phyloP scores from a whole-genome alignment of 768 basidiomycete species.

The Dacryopinax spathularia region DNA sequence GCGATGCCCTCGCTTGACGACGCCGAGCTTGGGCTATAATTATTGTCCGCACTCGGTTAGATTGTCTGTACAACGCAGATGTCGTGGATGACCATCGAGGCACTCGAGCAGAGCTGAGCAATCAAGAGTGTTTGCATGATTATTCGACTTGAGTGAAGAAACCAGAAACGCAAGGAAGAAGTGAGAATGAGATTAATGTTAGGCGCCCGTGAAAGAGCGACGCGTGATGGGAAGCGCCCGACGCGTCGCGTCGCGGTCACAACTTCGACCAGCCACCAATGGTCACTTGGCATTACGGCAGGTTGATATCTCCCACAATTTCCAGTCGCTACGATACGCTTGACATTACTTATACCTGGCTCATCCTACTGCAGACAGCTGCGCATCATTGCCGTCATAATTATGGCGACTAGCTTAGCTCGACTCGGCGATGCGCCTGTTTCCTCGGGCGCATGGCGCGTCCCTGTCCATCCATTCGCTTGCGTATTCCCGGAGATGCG shows the following conservation, averaged over 20 bases:
- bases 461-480: not conserved
- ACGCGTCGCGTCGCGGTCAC: not conserved
- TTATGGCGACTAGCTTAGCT: not conserved
- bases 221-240: not conserved
- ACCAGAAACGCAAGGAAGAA: not conserved
- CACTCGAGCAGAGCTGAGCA: no score
- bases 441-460: not conserved
- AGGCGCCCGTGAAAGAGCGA: no score
- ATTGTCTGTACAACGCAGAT: no score
- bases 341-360: not conserved
- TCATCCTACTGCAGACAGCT: not conserved
- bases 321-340: not conserved
- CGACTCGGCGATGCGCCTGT: not conserved
- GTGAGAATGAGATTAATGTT: no score
- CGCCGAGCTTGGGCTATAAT: no score
- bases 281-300: not conserved
- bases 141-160: no score
- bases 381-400: not conserved
- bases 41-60: no score
- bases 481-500: not conserved
- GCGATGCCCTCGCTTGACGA: no score
- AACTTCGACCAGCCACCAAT: not conserved
- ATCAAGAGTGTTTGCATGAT: no score
- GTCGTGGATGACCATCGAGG: no score
- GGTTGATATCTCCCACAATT: not conserved